Base-by-base conservation (phyloP, 129 eudicot genomes). In the Lonicera japonica region DNA sequence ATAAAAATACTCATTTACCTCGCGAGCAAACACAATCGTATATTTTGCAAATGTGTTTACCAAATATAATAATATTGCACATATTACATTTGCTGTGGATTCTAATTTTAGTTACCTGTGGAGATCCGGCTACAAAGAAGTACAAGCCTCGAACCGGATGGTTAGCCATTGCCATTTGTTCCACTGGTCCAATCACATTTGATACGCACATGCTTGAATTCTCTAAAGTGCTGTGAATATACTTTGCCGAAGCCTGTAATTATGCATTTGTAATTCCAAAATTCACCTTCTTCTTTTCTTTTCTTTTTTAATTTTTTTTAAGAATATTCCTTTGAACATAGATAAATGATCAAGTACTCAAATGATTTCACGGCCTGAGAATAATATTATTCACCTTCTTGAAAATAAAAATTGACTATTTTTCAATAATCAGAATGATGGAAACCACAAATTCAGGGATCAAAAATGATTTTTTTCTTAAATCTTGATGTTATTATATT, bases 131-230 rank as follows among this genome's bases (percentile, higher is more conserved):
- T 8, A 73, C 65, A 79, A 80, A 67, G 65, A 58, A 61, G 61
- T 80, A 80, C 36, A 80, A 24, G 29, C 86, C 86, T 59, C 65
- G 54, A 16, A 74, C 12, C 0, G 82, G 79, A 60, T 80, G 86
- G 72, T 76, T 51, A 63, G 56, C 65, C 21, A 70, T 7, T 0
- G 77, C 18, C 67, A 80, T 60, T 51, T 77, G 58, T 14, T 80
- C 79, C 19, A 72, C 46, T 24, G 86, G 86, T 50, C 86, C 86
- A 0, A 68, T n/a, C n/a, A n/a, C n/a, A n/a, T n/a, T n/a, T n/a
- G n/a, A n/a, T n/a, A n/a, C n/a, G n/a, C n/a, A n/a, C 82, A 80
- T 76, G 70, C 82, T 80, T 58, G 86, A 54, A 41, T 80, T 76
- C 67, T 69, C 66, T 20, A 56, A 56, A 18, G 70, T 61, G 50